Conservation (phyloP, 345 rosid species). For the Linum trigynum region DNA sequence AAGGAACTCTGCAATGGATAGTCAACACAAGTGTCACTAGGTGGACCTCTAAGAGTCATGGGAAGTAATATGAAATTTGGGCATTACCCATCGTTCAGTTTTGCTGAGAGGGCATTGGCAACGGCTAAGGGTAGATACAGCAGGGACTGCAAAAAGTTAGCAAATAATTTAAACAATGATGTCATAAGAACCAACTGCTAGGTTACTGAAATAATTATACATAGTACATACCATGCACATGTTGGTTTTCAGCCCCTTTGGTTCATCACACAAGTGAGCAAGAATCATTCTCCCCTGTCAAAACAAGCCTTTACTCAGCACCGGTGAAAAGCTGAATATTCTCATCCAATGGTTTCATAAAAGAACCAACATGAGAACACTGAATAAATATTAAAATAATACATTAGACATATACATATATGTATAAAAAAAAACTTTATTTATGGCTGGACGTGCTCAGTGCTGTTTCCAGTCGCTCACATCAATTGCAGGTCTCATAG, state of each 20-base stretch:
- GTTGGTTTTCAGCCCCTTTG: slow-evolving; percentile 96
- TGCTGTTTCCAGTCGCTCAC: neutral
- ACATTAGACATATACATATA: too few relatives aligned
- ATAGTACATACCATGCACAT: slow-evolving; percentile 81
- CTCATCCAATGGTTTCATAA: neutral
- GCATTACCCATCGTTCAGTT: slow-evolving; percentile 86
- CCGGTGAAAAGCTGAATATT: neutral
- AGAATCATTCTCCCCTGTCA: slow-evolving; percentile 98
- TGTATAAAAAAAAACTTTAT: too few relatives aligned
- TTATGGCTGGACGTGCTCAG: neutral
- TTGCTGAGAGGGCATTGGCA: slow-evolving; percentile 88
- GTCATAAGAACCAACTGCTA: too few relatives aligned
- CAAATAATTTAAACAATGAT: too few relatives aligned
- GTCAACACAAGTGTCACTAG: slow-evolving; percentile 7
- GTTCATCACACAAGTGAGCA: slow-evolving; percentile 97
- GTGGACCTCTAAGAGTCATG: neutral
- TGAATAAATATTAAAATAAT: too few relatives aligned
- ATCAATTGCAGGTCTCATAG: neutral
- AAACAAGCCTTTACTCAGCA: slow-evolving; percentile 18
- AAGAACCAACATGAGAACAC: neutral
- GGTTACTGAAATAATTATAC: too few relatives aligned
- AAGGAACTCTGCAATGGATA: slow-evolving; percentile 59
- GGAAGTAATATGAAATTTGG: slow-evolving; percentile 5
- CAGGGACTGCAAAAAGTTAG: slow-evolving; percentile 50
- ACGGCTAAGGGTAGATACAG: slow-evolving; percentile 88